These are phyloP conservation scores for Hypholoma fasciculare DNA, from an alignment of 768 basidiomycete species.

Conservation along the genomic window DNA sequence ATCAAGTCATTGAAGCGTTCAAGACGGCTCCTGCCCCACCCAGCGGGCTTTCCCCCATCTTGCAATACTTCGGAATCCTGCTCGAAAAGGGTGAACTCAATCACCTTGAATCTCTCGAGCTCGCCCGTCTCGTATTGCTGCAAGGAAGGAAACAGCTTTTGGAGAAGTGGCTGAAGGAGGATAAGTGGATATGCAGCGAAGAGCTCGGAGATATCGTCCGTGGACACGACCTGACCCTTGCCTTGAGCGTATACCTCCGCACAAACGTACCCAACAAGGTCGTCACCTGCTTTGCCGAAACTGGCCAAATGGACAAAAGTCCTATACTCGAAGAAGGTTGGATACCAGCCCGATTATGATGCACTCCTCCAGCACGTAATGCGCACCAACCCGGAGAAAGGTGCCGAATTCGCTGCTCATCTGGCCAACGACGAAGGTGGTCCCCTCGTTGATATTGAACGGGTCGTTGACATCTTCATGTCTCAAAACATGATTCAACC, in stretches of 20 bases:
- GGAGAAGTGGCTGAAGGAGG: conserved; percentile 99
- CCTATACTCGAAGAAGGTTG: conserved; percentile 96
- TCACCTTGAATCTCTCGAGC: conserved; percentile 91
- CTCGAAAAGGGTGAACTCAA: conserved; percentile 98
- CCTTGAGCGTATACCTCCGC: conserved; percentile 94
- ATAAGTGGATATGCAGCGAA: conserved; percentile 98
- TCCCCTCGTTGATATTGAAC: conserved; percentile 89
- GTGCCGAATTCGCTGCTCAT: conserved; percentile 95
- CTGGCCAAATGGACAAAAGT: conserved; percentile 98
- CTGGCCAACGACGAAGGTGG: conserved; percentile 93
- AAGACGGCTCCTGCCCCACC: conserved; percentile 91
- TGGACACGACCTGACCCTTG: conserved; percentile 93
- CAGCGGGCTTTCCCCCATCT: conserved; percentile 90
- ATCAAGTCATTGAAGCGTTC: conserved; percentile 95
- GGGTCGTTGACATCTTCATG: conserved; percentile 99
- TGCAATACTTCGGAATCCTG: conserved; percentile 98
- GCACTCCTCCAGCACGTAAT: conserved; percentile 93
- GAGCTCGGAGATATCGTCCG: conserved; percentile 98
- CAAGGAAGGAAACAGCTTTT: conserved; percentile 96
- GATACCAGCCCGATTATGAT: conserved; percentile 90
- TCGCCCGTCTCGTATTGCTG: conserved; percentile 92
- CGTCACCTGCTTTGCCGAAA: conserved; percentile 98
- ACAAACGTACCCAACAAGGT: conserved; percentile 99
- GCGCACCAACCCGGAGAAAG: conserved; percentile 95
- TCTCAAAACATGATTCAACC: conserved; percentile 99